Evolutionary conservation across 805 yeast genomes (phyloP).

Genomic region (Lipomyces sp.): DNA sequence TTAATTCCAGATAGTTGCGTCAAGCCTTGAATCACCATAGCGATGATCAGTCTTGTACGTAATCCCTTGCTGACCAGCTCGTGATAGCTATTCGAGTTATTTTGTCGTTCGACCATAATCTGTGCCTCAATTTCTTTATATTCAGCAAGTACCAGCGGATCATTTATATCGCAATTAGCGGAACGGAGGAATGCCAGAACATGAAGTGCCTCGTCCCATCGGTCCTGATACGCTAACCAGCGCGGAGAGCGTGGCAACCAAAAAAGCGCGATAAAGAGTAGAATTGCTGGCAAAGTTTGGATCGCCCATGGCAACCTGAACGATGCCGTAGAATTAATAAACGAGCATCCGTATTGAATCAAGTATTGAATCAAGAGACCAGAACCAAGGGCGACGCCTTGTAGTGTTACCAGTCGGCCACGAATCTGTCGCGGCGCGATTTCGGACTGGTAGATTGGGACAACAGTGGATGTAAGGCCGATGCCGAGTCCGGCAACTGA

Average conservation of each 20-base stretch:
- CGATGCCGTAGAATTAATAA: constrained; percentile 52
- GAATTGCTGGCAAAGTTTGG: constrained; percentile 56
- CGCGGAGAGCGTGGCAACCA: constrained; percentile 50
- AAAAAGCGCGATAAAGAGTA: constrained; percentile 53
- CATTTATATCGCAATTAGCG: constrained; percentile 39
- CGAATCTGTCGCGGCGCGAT: constrained; percentile 41
- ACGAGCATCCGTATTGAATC: constrained; percentile 51
- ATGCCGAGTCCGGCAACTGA: constrained; percentile 59
- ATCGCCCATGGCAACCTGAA: constrained; percentile 71
- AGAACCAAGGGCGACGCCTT: constrained; percentile 44
- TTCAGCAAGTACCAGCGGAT: constrained; percentile 37
- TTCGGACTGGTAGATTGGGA: constrained; percentile 48
- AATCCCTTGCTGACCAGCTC: constrained; percentile 28
- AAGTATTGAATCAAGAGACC: constrained; percentile 45
- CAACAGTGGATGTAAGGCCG: constrained; percentile 60
- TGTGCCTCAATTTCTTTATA: constrained; percentile 37
- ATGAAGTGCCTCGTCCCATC: constrained; percentile 60
- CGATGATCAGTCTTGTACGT: constrained; percentile 48
- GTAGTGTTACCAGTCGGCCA: constrained; percentile 46
- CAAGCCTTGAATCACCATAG: constrained; percentile 41
- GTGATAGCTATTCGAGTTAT: constrained; percentile 17
- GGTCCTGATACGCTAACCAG: constrained; percentile 55
- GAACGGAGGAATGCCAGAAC: constrained; percentile 57
- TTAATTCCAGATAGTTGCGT: constrained; percentile 51
- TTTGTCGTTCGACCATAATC: constrained; percentile 33